A percentile compares a stretch with the other conserved stretches of the same genome.
These are phyloP conservation scores for Floccularia luteovirens DNA, from an alignment of 768 basidiomycete species.

Conservation along the genomic window DNA sequence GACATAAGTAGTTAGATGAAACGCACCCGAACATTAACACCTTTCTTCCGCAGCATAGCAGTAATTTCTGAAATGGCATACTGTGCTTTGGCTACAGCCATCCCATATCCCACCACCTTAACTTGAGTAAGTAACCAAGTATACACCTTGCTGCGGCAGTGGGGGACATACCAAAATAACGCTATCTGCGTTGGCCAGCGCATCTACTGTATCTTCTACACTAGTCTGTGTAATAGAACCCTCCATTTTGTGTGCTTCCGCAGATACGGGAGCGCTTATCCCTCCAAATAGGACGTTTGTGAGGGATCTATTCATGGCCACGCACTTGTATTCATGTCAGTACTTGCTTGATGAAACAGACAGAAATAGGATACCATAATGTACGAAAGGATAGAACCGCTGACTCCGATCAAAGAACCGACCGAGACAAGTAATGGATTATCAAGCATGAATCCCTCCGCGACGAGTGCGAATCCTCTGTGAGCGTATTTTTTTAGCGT, in stretches of 20 bases:
- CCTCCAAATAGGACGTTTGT: conserved; percentile 86
- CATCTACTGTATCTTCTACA: conserved; percentile 77
- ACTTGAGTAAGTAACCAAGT: conserved; percentile 3
- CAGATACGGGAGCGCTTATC: conserved; percentile 49
- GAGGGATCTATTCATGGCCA: conserved; percentile 86
- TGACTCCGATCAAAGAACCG: conserved; percentile 84
- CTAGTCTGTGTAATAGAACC: conserved; percentile 72
- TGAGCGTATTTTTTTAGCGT: not conserved
- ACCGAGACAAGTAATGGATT: conserved; percentile 79
- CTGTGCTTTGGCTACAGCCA: conserved; percentile 91
- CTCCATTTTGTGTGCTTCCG: conserved; percentile 69
- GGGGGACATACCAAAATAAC: conserved; percentile 60
- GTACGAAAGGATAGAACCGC: conserved; percentile 85
- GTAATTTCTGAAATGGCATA: conserved; percentile 75
- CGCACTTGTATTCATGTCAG: conserved; percentile 47
- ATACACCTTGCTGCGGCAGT: not conserved
- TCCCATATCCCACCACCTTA: conserved; percentile 80
- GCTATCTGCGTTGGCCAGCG: conserved; percentile 69
- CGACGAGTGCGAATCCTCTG: conserved; percentile 80
- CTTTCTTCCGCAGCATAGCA: conserved; percentile 61
- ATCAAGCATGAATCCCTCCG: conserved; percentile 90
- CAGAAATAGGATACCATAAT: conserved; percentile 59
- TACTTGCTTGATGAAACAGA: not conserved
- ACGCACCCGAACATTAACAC: conserved; percentile 60
- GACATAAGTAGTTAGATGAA: not conserved